Base-by-base conservation (phyloP, 805 yeast genomes). In the Candida silvicultrix region DNA sequence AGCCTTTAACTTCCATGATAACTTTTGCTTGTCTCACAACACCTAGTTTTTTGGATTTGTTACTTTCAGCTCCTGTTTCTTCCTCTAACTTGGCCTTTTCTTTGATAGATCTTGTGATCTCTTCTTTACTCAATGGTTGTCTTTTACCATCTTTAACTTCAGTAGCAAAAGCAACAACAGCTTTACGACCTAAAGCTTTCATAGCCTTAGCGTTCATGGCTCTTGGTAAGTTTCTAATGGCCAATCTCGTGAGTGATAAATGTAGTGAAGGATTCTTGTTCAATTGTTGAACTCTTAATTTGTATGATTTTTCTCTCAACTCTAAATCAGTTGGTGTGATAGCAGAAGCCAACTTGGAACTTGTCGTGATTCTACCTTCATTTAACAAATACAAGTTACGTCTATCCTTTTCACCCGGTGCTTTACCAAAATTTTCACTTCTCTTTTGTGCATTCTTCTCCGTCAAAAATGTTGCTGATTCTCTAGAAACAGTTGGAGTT, bases 1-100 rank as follows among this genome's bases (percentile, higher is more conserved):
- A 73, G 8, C 89, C 96, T 63, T 90, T 92, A 39, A 88, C 86
- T 68, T 94, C 99, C 74, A 80, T 85, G 51, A 94, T 85, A 53
- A 94, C 83, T 70, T 94, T 94, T 22, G 97, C 85, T 67, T 94
- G 98, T 65, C 79, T 83, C 4, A 94, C 96, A 36, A 94, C 88
- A 69, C 99, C 99, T 40, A 77, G 79, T 57, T 89, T 84, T 60
- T 85, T 88, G 45, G 80, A 77, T 50, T 73, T 81, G 56, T 81
- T 81, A 49, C 70, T 69, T 43, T 73, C 79, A 49, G 71, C 71
- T 42, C 69, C 75, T 46, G 62, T 61, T 34, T 63, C 60, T 55
- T 65, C 59, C 49, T 44, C 40, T 34, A 65, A 65, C 50, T 63
- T 69, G 42, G 64, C 67, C 59, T 86, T 86, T 58, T 75, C 81